Evolutionary conservation across 176 grass and related monocot genomes (phyloP), one percentile per base, ranked within the genome.

Genomic region (Paspalum vaginatum): DNA sequence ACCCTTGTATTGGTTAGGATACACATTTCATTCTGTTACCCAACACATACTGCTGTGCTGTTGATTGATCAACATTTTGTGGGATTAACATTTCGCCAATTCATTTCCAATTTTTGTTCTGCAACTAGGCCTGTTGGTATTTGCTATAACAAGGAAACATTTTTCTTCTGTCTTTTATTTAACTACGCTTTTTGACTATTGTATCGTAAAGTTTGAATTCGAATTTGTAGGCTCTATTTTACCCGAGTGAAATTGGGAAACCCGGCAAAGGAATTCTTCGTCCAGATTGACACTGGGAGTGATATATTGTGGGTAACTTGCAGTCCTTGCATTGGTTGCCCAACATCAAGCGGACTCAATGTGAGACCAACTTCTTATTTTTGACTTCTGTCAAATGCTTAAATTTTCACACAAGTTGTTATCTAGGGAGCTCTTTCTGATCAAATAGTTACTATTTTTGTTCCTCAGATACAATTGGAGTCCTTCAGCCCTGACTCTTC

Each of bases 271-370:
- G 92, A 94, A 81, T 98, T 87, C 75, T 98, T 91, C 61, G 95
- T 98, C 68, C 95, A 98, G 76, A 98, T 98, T 81, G 95, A 98
- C 73, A 98, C 95, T 13, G 95, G 95, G 44, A 98, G 95, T 72
- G 95, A 98, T 63, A 89, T 98, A 60, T 87, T 98, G 64, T 98
- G 95, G 95, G 95, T 98, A 39, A 78, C 95, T 77, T 98, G 95
- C 88, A 98, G 38, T 74, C 45, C 86, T 44, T 98, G 95, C 57
- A 39, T 0, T 65, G 95, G 95, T n/a, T 98, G 95, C 70, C 95
- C 95, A 2, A 78, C 86, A 57, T 98, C 92, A 64, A 99, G 96
- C 61, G 96, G 92, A 68, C 88, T 99, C 26, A 95, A 99, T 77
- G 96, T 99, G 83, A 91, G 90, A 5, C 24, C 11, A 79, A 51